phyloP scores from a whole-genome alignment of 352 stramenopile species.

The Nannochloropsis limnetica region DNA sequence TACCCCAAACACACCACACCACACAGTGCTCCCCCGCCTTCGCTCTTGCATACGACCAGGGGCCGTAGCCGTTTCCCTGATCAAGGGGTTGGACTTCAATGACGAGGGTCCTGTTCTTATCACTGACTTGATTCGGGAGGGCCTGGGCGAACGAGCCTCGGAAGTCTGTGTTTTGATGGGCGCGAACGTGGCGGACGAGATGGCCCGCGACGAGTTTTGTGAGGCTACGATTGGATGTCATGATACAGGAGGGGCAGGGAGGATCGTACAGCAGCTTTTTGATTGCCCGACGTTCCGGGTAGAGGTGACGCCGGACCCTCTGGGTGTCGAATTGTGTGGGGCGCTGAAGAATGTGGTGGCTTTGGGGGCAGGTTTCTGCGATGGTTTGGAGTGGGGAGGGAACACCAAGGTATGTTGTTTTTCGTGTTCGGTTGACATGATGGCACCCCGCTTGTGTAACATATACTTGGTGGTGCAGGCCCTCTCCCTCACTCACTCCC shows the following conservation, averaged over 20 bases:
- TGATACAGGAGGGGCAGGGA: conserved; percentile 31
- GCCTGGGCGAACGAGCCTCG: conserved; percentile 70
- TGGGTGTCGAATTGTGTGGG: conserved; percentile 86
- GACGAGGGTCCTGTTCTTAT: conserved; percentile 56
- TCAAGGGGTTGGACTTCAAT: conserved; percentile 76
- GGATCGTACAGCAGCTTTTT: conserved; percentile 39
- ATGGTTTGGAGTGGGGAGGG: conserved; percentile 81
- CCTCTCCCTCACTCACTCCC: not conserved
- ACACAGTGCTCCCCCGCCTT: not conserved
- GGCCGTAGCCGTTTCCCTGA: conserved; percentile 73
- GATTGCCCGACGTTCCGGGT: conserved; percentile 71
- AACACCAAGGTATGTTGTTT: conserved; percentile 75
- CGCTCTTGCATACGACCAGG: conserved; percentile 56
- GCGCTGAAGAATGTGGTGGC: conserved; percentile 95
- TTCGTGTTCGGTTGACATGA: not conserved
- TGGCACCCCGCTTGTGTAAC: not conserved
- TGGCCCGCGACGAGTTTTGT: conserved; percentile 84
- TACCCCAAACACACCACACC: not conserved
- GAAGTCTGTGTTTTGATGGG: conserved; percentile 81
- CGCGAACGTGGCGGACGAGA: conserved; percentile 91
- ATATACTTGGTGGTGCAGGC: not conserved
- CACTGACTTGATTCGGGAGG: conserved; percentile 73
- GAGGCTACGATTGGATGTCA: conserved; percentile 86
- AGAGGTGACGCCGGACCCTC: conserved; percentile 78
- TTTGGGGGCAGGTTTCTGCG: conserved; percentile 88